A percentile compares a stretch with the other conserved stretches of the same genome.
phyloP scores from a whole-genome alignment of 176 grass and related monocot species.

The Carex cristatella region DNA sequence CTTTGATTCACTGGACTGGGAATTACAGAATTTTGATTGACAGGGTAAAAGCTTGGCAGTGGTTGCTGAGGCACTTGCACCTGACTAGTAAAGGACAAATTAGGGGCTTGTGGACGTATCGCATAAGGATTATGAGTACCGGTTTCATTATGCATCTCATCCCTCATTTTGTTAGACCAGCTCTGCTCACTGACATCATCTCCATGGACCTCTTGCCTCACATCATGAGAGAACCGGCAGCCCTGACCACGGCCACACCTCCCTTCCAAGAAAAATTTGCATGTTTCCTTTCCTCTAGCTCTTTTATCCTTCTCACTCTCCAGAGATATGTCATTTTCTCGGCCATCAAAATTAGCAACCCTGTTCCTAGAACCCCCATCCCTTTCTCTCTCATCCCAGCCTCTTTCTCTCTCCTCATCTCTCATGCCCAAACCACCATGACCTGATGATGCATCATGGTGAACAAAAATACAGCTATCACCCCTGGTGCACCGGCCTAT shows the following conservation, averaged over 20 bases:
- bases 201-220: constrained; percentile 30
- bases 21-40: constrained; percentile 17
- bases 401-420: constrained; percentile 47
- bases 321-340: constrained; percentile 47
- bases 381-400: constrained; percentile 37
- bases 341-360: constrained; percentile 18
- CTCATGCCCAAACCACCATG: constrained; percentile 52
- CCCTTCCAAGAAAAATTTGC: constrained; percentile 89
- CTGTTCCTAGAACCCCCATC: constrained; percentile 32
- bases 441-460: constrained; percentile 52
- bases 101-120: background rate
- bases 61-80: background rate
- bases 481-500: constrained; percentile 77
- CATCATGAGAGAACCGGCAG: constrained; percentile 81
- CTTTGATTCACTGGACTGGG: background rate
- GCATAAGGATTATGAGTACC: background rate
- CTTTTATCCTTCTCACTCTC: constrained; percentile 41
- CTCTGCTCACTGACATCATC: constrained; percentile 33
- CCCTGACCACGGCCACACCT: constrained; percentile 54
- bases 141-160: background rate
- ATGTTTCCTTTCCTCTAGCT: constrained; percentile 52
- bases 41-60: constrained; percentile 2
- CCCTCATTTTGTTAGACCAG: constrained; percentile 18
- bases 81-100: constrained; percentile 14
- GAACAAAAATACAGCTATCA: constrained; percentile 53